phyloP scores from a whole-genome alignment of 805 yeast species.

The Saccharomycopsis vini region DNA sequence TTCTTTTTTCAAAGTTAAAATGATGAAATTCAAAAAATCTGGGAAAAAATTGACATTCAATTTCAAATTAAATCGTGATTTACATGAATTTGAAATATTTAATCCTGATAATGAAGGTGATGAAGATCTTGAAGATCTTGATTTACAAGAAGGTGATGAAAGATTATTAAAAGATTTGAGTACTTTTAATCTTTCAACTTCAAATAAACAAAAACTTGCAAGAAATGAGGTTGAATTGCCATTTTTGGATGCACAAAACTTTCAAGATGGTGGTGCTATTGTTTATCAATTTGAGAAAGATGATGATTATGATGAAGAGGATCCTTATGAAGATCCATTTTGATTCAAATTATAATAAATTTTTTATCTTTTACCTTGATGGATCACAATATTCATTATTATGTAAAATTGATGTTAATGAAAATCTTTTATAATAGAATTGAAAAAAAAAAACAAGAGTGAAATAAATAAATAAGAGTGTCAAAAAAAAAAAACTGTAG shows the following conservation, averaged over 20 bases:
- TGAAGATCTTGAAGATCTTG: conserved; percentile 4
- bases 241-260: conserved; percentile 75
- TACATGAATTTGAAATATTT: conserved; percentile 33
- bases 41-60: conserved; percentile 63
- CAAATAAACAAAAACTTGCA: conserved; percentile 65
- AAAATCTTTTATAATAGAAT: background rate
- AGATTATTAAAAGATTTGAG: conserved; percentile 63
- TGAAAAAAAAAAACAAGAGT: no score
- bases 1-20: conserved; percentile 34
- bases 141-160: conserved; percentile 35
- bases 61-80: conserved; percentile 41
- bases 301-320: conserved; percentile 97
- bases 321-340: conserved; percentile 94
- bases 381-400: no score
- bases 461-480: background rate
- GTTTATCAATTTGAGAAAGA: conserved; percentile 94
- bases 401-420: no score
- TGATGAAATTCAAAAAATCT: conserved; percentile 71
- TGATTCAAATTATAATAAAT: conserved; percentile 27
- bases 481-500: background rate
- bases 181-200: conserved; percentile 77
- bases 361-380: no score
- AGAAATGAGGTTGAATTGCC: conserved; percentile 85
- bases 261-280: conserved; percentile 84
- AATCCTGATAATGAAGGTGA: conserved; percentile 17